Base-by-base conservation (phyloP, 129 eudicot genomes). In the Lactuca saligna region DNA sequence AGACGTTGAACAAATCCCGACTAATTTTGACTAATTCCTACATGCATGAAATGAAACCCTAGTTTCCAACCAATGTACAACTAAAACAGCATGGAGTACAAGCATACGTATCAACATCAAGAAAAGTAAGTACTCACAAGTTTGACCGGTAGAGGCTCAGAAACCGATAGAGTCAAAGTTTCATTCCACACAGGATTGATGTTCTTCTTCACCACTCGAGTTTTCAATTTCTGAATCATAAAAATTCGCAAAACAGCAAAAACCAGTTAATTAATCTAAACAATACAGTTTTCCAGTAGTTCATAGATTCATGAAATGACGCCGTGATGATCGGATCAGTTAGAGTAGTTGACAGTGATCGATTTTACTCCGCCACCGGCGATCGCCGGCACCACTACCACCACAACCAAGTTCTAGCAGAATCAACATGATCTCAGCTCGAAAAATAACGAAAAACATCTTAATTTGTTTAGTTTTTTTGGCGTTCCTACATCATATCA, bases 161-260 rank as follows among this genome's bases (percentile, higher is more conserved):
- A n/a, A 37, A 92, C 63, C 4, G 95, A 75, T 4, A 92, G 83
- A 1, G 98, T 88, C 16, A 92, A 72, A 17, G 84, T 90, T 65
- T 92, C 96, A 68, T 92, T 78, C 98, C 98, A 92, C 74, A 72
- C 95, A 0, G 98, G 98, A 60, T 92, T 92, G n/a, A 90, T 14
- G 64, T 82, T 84, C 44, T 84, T 82, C 71, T 42, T 86, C 69
- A 88, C 85, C 56, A 86, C 95, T 13, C 86, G 84, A 56, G 98
- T 92, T 86, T 92, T 92, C 65, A 89, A 51, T 79, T 88, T 88
- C 98, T 92, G 73, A 80, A 61, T 38, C 50, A 66, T 10, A 54
- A 34, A 70, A n/a, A n/a, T n/a, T n/a, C n/a, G n/a, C n/a, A n/a
- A n/a, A n/a, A n/a, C n/a, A 69, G n/a, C 9, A 14, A 5, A 46